phyloP scores from a whole-genome alignment of 108 stramenopile genomes.

The Cyclotella choctawhatcheeana region DNA sequence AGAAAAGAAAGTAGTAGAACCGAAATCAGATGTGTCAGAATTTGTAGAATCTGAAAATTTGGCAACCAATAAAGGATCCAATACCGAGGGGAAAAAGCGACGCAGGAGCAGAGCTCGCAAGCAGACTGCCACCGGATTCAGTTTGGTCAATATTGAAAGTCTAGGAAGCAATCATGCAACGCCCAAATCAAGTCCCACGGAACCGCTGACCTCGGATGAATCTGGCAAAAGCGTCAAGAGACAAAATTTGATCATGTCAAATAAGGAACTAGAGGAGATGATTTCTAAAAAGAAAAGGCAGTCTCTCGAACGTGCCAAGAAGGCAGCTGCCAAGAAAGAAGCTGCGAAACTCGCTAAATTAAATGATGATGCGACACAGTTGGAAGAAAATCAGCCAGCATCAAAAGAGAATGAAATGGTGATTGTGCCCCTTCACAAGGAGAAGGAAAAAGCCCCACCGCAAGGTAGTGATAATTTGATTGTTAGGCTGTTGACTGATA shows the following conservation, averaged over 20 bases:
- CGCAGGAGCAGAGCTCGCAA: not conserved
- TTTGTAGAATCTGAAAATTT: not conserved
- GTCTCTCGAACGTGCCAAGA: constrained; percentile 3
- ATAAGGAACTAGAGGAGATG: constrained; percentile 8
- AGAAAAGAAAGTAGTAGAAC: not conserved
- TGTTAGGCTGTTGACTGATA: not conserved
- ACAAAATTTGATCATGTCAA: not conserved
- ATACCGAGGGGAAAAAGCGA: not conserved
- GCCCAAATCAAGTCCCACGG: not conserved
- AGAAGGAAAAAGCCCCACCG: not conserved
- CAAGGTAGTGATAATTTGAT: not conserved
- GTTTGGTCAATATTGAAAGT: not conserved
- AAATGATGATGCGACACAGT: not conserved
- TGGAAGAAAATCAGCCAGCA: not conserved
- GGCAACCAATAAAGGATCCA: not conserved
- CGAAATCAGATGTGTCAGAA: not conserved
- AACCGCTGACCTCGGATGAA: not conserved
- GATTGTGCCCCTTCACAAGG: not conserved
- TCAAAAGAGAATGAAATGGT: not conserved
- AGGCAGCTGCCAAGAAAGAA: constrained; percentile 8
- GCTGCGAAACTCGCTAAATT: not conserved
- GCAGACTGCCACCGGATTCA: not conserved
- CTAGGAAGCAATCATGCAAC: not conserved
- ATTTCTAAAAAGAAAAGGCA: constrained; percentile 10
- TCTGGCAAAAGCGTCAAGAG: not conserved